Conservation (phyloP, 495 filamentous ascomycete species). For the Hypoxylon intermedium region DNA sequence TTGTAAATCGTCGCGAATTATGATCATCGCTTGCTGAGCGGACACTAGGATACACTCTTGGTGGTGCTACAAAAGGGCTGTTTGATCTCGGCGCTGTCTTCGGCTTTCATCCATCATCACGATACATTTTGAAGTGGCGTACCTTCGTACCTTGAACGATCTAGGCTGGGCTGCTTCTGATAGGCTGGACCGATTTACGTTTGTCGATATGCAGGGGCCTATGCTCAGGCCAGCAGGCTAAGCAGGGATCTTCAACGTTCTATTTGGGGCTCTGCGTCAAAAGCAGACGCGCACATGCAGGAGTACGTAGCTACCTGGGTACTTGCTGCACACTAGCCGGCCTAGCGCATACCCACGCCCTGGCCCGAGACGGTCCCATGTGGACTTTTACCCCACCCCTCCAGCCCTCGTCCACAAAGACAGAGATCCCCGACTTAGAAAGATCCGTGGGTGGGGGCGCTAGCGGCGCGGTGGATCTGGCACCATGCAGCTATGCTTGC, state of each 20-base stretch:
- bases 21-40: background rate
- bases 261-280: constrained; percentile 42
- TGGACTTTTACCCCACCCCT: constrained; percentile 13
- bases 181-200: constrained; percentile 28
- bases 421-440: constrained; percentile 33
- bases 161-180: constrained; percentile 1
- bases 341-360: constrained; percentile 28
- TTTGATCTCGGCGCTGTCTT: too few relatives aligned
- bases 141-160: constrained; percentile 22
- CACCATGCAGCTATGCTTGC: constrained; percentile 37
- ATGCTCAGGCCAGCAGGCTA: constrained; percentile 27
- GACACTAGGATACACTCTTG: background rate
- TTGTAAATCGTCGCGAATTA: background rate
- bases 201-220: constrained; percentile 39
- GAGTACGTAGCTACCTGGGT: constrained; percentile 12
- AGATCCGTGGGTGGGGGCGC: constrained; percentile 33
- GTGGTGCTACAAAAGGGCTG: too few relatives aligned
- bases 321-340: background rate
- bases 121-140: constrained; percentile 19
- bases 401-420: background rate
- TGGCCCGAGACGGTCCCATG: constrained; percentile 39
- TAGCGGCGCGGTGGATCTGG: constrained; percentile 29
- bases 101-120: constrained; percentile 12
- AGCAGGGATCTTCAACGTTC: constrained; percentile 37
- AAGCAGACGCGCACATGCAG: constrained; percentile 20